Percentiles rank a stretch among this genome's conserved stretches.
These are phyloP conservation scores for Clathrus columnatus DNA, from an alignment of 768 basidiomycete genomes.

Conservation along the genomic window DNA sequence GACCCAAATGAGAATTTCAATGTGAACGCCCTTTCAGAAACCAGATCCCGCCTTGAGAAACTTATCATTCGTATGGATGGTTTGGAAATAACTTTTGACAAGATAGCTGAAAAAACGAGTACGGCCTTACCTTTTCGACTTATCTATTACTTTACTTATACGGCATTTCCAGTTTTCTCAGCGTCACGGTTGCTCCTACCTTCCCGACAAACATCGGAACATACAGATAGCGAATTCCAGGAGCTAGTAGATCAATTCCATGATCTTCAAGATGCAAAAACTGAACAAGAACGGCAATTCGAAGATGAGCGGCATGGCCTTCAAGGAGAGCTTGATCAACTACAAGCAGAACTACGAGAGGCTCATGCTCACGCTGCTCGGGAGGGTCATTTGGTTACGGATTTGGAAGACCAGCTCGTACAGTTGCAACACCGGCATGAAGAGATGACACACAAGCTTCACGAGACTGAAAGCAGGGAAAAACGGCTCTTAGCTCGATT, in stretches of 20 bases:
- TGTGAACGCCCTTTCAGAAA: slow-evolving; percentile 47
- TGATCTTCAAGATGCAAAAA: slow-evolving; percentile 45
- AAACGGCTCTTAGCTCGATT: slow-evolving; percentile 45
- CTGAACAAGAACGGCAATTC: slow-evolving; percentile 46
- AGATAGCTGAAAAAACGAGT: slow-evolving; percentile 80
- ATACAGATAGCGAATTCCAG: slow-evolving; percentile 66
- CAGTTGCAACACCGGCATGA: slow-evolving; percentile 57
- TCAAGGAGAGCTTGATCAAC: slow-evolving; percentile 47
- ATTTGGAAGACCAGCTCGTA: slow-evolving; percentile 54
- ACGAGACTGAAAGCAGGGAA: slow-evolving; percentile 58
- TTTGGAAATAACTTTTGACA: slow-evolving; percentile 73
- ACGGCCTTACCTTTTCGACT: slow-evolving; percentile 23
- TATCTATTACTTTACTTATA: slow-evolving; percentile 6
- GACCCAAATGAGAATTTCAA: slow-evolving; percentile 17
- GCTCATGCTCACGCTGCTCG: slow-evolving; percentile 34
- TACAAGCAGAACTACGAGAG: slow-evolving; percentile 38
- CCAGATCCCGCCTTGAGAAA: slow-evolving; percentile 54
- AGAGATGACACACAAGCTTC: slow-evolving; percentile 49
- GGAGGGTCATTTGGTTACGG: slow-evolving; percentile 22
- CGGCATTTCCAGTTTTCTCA: slow-evolving; percentile 51
- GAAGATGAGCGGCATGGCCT: slow-evolving; percentile 49
- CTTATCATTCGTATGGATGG: slow-evolving; percentile 70
- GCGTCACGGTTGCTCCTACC: slow-evolving; percentile 61
- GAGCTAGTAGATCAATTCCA: slow-evolving; percentile 65
- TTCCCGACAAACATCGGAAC: slow-evolving; percentile 62